Base-by-base conservation (phyloP, 108 stramenopile genomes). In the Discostella stelligeroides region DNA sequence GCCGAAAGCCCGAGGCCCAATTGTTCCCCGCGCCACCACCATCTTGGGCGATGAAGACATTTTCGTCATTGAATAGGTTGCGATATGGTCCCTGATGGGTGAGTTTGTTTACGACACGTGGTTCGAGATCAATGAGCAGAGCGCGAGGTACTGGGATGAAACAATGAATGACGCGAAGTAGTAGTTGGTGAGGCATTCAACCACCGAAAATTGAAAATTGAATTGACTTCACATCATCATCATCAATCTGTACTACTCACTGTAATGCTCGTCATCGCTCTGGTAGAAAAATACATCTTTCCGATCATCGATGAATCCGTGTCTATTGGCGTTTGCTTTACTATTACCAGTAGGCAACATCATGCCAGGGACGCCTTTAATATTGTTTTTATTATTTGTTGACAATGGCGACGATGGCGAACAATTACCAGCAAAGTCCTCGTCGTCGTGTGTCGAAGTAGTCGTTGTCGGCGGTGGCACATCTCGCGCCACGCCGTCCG, bases 11-110 rank as follows among this genome's bases (percentile, higher is more conserved):
- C 15, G 81, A 83, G 10, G 96, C 96, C 99, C 99, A 99, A 72
- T 99, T 99, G 74, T 99, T 99, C 2, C 99, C 99, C 14, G 99
- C 99, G 24, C 99, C 99, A 11, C 99, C 99, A 11, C 99, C 99
- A 43, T 98, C 97, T 64, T 92, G 74, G 20, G 96, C 92, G 23
- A 98, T 83, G 71, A 97, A 99, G 27, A 95, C 58, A 72, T 99
- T 99, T 70, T 99, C 99, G 5, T 96, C 95, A 72, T 99, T 99
- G 81, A 95, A 99, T 4, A 99, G 79, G 49, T 89, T 63, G 47
- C 88, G 85, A 64, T 90, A 87, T 10, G 76, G 56, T 2, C 88
- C 85, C 53, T 68, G 73, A 47, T 85, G 75, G 9, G 92, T 92
- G 45, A 98, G 84, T 58, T 91, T 94, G 79, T 97, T 92, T 63